Evolutionary conservation across 2,329 filamentous ascomycete species (phyloP).

Genomic region (Sordariomycetes sp.): DNA sequence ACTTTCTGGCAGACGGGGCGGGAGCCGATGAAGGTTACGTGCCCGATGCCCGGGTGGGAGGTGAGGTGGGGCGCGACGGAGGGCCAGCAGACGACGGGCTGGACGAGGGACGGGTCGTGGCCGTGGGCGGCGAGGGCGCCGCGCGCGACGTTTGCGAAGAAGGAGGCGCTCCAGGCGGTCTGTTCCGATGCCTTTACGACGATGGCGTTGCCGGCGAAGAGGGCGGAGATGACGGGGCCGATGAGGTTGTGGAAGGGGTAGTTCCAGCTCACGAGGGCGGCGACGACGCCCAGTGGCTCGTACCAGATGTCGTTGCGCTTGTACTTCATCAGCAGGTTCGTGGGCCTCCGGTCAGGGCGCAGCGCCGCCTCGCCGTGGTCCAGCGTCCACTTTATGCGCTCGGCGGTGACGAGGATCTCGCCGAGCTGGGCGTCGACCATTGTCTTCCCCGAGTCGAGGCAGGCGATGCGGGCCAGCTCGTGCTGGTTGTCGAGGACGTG

Average conservation of each 20-base stretch:
- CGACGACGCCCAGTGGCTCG: conserved; percentile 85
- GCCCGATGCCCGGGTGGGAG: conserved; percentile 69
- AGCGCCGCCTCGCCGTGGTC: conserved; percentile 78
- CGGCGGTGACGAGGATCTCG: conserved; percentile 84
- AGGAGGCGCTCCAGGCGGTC: conserved; percentile 81
- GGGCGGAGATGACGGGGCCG: conserved; percentile 75
- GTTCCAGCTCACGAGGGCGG: conserved; percentile 93
- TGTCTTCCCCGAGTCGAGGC: conserved; percentile 90
- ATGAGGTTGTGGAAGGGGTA: conserved; percentile 94
- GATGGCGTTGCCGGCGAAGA: conserved; percentile 86
- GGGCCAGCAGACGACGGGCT: conserved; percentile 81
- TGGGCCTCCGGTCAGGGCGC: conserved; percentile 58
- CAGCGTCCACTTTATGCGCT: conserved; percentile 93
- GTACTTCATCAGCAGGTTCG: conserved; percentile 88
- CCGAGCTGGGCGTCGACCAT: conserved; percentile 88
- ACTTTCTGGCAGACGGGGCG: conserved; percentile 78
- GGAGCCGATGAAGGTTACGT: conserved; percentile 94
- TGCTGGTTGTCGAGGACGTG: conserved; percentile 83
- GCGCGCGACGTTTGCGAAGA: conserved; percentile 69
- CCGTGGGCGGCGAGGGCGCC: conserved; percentile 72
- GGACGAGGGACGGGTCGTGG: conserved; percentile 68
- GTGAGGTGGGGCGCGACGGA: conserved; percentile 69
- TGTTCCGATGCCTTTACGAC: conserved; percentile 92
- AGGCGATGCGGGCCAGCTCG: conserved; percentile 71
- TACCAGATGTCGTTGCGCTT: conserved; percentile 86